A percentile compares a stretch with the other conserved stretches of the same genome.
phyloP scores from a whole-genome alignment of 2,329 filamentous ascomycete genomes.

The Chlorencoelia australis region DNA sequence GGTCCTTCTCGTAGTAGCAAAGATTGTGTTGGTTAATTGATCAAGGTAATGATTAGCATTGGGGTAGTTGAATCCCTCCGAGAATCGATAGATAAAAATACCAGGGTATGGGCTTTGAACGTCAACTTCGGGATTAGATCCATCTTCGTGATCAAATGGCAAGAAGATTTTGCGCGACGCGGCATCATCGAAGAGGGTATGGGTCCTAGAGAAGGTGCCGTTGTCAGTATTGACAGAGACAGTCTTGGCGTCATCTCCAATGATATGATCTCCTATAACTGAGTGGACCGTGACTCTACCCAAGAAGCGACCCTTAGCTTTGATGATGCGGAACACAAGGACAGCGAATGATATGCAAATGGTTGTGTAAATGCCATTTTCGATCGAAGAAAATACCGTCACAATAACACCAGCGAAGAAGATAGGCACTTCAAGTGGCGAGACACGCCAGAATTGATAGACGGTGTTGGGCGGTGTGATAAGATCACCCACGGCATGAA shows the following conservation, averaged over 20 bases:
- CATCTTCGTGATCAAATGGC: conserved; percentile 78
- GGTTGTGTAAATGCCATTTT: conserved; percentile 86
- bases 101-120: conserved; percentile 80
- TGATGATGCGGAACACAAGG: conserved; percentile 73
- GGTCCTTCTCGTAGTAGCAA: conserved; percentile 64
- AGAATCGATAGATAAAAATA: conserved; percentile 91
- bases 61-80: conserved; percentile 92
- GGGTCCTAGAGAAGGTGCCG: conserved; percentile 28
- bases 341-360: conserved; percentile 68
- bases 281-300: conserved; percentile 78
- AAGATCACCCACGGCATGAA: conserved; percentile 88
- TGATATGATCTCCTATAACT: conserved; percentile 64
- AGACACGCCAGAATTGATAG: conserved; percentile 92
- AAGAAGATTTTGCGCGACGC: conserved; percentile 71
- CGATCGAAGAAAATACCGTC: conserved; percentile 79
- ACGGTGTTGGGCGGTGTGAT: conserved; percentile 85
- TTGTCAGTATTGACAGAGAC: conserved; percentile 41
- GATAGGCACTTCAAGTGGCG: conserved; percentile 79
- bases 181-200: conserved; percentile 29
- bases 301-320: conserved; percentile 74
- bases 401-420: conserved; percentile 91
- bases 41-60: conserved; percentile 87
- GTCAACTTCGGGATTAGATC: conserved; percentile 75
- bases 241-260: conserved; percentile 48
- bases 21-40: conserved; percentile 59